These are phyloP conservation scores for Citropsis articulata DNA, from an alignment of 345 rosid genomes.

Conservation along the genomic window DNA sequence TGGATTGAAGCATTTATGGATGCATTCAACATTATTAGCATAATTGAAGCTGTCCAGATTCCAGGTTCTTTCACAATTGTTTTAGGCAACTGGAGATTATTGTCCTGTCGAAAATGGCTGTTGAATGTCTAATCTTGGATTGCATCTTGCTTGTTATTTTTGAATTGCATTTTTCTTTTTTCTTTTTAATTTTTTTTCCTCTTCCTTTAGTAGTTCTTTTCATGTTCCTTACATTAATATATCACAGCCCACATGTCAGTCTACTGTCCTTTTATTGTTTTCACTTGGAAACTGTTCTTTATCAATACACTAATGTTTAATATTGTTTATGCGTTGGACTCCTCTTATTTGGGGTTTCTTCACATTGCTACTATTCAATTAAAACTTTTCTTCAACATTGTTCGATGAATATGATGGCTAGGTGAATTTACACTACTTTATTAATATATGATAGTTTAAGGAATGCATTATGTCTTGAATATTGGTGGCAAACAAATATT, in stretches of 20 bases:
- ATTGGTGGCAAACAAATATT: not conserved
- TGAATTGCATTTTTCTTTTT: not conserved
- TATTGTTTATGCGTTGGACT: not conserved
- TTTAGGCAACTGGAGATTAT: not conserved
- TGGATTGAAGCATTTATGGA: not conserved
- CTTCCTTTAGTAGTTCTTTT: not conserved
- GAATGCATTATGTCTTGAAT: not conserved
- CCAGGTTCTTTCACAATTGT: not conserved
- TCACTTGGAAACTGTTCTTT: not conserved
- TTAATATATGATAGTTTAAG: not conserved
- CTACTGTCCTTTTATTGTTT: not conserved
- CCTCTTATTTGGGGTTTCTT: not conserved
- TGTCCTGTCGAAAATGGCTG: not conserved
- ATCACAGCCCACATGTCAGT: not conserved
- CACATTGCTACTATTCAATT: not conserved
- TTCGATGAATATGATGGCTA: not conserved
- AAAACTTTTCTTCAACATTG: not conserved
- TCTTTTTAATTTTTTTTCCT: too few relatives aligned
- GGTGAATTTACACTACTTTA: not conserved
- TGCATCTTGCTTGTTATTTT: not conserved
- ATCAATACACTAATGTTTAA: not conserved
- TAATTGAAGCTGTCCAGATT: not conserved
- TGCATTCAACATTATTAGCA: not conserved
- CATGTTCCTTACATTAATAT: not conserved
- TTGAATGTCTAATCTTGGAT: not conserved